Conservation (phyloP, 345 rosid genomes). For the Ceriops zippeliana region DNA sequence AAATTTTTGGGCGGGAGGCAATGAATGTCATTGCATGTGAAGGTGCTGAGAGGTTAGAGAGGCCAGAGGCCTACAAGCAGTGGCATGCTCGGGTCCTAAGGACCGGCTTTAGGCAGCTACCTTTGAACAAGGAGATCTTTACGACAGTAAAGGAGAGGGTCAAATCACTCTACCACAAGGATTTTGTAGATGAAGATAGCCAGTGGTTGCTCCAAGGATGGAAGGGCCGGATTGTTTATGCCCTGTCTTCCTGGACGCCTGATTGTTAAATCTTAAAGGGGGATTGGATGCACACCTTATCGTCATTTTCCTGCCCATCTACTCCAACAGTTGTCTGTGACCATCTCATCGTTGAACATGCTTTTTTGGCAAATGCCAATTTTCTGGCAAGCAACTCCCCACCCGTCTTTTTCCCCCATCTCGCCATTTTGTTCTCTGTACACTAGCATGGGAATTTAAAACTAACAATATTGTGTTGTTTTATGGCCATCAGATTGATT, state of each 20-base stretch:
- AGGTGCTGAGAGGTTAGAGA: constrained; percentile 52
- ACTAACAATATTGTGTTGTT: constrained; percentile 1
- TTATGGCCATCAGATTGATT: constrained; percentile 6
- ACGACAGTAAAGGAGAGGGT: constrained; percentile 31
- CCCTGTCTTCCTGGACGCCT: constrained; percentile 38
- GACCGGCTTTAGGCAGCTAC: constrained; percentile 41
- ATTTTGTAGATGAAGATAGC: constrained; percentile 39
- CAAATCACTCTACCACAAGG: constrained; percentile 30
- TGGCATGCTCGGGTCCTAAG: constrained; percentile 30
- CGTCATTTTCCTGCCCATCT: background rate
- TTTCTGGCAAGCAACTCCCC: background rate
- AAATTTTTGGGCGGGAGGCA: constrained; percentile 34
- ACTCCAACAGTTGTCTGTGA: background rate
- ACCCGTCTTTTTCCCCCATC: background rate
- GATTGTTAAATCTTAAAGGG: constrained; percentile 10
- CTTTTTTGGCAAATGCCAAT: constrained; percentile 11
- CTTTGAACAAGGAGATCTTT: constrained; percentile 27
- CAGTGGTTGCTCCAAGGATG: constrained; percentile 44
- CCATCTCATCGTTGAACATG: background rate
- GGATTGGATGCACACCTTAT: background rate
- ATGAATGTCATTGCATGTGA: constrained; percentile 65
- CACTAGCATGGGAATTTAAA: background rate
- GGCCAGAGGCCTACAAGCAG: constrained; percentile 49
- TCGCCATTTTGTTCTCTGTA: background rate
- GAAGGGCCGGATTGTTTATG: constrained; percentile 42